These are phyloP conservation scores for Triticum timopheevii DNA, from an alignment of 176 grass and related monocot species.

Conservation along the genomic window DNA sequence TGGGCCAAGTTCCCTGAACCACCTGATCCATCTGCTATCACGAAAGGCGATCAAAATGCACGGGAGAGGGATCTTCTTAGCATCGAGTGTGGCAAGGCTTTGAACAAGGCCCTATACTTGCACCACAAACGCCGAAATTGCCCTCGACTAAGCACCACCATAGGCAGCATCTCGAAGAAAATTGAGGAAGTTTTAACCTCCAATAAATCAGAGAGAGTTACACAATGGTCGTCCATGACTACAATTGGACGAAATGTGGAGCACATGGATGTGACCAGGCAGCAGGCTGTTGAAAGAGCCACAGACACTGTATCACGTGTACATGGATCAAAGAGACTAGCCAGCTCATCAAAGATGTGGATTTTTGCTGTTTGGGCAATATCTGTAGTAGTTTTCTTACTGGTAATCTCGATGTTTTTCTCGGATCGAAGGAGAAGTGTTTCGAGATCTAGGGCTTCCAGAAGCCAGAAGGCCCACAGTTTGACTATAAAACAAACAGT, in stretches of 20 bases:
- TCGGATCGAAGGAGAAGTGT: constrained; percentile 46
- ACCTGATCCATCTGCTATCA: constrained; percentile 70
- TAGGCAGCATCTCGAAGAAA: constrained; percentile 21
- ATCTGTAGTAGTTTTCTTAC: constrained; percentile 61
- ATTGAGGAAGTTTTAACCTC: constrained; percentile 7
- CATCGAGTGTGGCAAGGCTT: constrained; percentile 78
- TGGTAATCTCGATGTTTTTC: constrained; percentile 64
- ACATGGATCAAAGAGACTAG: constrained; percentile 40
- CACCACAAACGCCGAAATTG: constrained; percentile 76
- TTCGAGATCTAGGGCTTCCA: constrained; percentile 58
- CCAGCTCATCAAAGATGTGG: constrained; percentile 51
- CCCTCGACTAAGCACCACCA: constrained; percentile 28
- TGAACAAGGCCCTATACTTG: constrained; percentile 83
- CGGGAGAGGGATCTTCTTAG: constrained; percentile 83
- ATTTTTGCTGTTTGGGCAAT: constrained; percentile 72
- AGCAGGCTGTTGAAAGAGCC: constrained; percentile 12
- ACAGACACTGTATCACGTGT: constrained; percentile 8
- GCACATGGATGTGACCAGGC: constrained; percentile 17
- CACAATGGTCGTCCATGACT: background rate
- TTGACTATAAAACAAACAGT: constrained; percentile 34
- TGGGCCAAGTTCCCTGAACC: constrained; percentile 91
- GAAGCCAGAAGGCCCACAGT: constrained; percentile 55
- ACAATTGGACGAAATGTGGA: constrained; percentile 25
- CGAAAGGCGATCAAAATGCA: constrained; percentile 38
- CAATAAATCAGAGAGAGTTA: background rate